A percentile compares a stretch with the other conserved stretches of the same genome.
These are phyloP conservation scores for Tolypocladium ophioglossoides DNA, from an alignment of 2,329 filamentous ascomycete genomes.

Conservation along the genomic window DNA sequence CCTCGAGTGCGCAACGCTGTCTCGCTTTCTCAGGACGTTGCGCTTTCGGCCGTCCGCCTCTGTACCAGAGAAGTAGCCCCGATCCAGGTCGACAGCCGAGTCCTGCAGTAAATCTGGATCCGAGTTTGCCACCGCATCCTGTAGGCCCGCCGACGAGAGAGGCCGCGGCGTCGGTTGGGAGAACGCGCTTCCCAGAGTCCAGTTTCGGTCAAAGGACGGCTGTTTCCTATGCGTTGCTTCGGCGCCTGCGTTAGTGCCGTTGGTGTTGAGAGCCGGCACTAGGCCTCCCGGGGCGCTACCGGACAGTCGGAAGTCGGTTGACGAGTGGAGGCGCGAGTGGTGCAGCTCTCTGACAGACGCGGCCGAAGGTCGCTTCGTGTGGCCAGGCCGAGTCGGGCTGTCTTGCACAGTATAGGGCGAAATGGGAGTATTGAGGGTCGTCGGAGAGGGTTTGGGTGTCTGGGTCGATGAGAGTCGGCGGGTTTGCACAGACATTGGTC, in stretches of 20 bases:
- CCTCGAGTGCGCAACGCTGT: conserved; percentile 51
- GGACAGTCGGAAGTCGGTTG: conserved; percentile 56
- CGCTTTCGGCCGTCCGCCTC: conserved; percentile 68
- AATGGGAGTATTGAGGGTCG: conserved; percentile 27
- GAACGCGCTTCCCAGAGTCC: conserved; percentile 50
- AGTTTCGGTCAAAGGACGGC: conserved; percentile 60
- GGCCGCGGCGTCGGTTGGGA: conserved; percentile 30
- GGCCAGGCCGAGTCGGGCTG: conserved; percentile 33
- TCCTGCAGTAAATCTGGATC: conserved; percentile 31
- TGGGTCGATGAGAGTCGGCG: conserved; percentile 39
- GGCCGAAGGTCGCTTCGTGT: conserved; percentile 59
- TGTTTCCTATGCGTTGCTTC: conserved; percentile 48
- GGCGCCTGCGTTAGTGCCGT: conserved; percentile 30
- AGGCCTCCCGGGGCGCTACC: conserved; percentile 10
- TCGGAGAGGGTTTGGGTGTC: conserved; percentile 37
- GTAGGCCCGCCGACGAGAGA: conserved; percentile 41
- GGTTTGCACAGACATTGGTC: conserved; percentile 34
- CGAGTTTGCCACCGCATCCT: conserved; percentile 28
- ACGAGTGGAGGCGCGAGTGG: conserved; percentile 79
- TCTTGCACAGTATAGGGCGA: conserved; percentile 29
- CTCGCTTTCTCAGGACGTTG: conserved; percentile 73
- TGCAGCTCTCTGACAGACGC: conserved; percentile 74
- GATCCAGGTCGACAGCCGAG: conserved; percentile 56
- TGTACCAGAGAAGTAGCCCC: conserved; percentile 87
- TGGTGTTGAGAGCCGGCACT: conserved; percentile 30